Conservation (phyloP, 2,329 filamentous ascomycete species). For the Xylaria sp. region DNA sequence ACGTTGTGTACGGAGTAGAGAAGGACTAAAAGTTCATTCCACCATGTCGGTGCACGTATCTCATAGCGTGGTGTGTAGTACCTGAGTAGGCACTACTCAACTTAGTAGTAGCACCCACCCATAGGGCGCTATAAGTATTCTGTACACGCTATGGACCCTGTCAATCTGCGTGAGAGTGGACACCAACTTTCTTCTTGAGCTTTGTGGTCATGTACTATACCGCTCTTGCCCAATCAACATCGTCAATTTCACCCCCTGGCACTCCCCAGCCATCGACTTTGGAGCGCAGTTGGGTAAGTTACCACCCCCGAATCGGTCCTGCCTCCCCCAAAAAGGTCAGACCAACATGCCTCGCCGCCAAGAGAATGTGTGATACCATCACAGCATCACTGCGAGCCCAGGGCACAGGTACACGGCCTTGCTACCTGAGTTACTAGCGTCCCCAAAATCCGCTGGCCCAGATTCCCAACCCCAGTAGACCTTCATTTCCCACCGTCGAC, state of each 20-base stretch:
- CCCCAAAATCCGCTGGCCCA: conserved; percentile 26
- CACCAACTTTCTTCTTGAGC: conserved; percentile 16
- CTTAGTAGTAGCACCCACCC: background rate
- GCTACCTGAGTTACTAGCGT: conserved; percentile 15
- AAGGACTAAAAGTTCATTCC: background rate
- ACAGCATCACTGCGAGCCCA: conserved; percentile 11
- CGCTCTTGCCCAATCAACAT: conserved; percentile 27
- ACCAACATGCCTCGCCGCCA: conserved; percentile 25
- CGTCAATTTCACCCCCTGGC: background rate
- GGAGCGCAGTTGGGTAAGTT: conserved; percentile 17
- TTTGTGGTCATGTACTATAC: conserved; percentile 15
- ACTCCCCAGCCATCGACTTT: conserved; percentile 35
- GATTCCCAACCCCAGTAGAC: conserved; percentile 25
- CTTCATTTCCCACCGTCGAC: conserved; percentile 28
- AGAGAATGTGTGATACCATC: conserved; percentile 28
- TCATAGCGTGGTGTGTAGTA: background rate
- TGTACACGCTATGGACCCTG: conserved; percentile 18
- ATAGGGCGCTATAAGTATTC: background rate
- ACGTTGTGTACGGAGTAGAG: no score
- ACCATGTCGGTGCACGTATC: no score
- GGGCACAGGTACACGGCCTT: conserved; percentile 13
- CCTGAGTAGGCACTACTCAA: background rate
- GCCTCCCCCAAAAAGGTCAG: conserved; percentile 32
- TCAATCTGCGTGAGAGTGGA: conserved; percentile 25
- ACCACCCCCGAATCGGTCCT: conserved; percentile 16